Base-by-base conservation (phyloP, 108 stramenopile genomes). In the Cyclotella atomus region DNA sequence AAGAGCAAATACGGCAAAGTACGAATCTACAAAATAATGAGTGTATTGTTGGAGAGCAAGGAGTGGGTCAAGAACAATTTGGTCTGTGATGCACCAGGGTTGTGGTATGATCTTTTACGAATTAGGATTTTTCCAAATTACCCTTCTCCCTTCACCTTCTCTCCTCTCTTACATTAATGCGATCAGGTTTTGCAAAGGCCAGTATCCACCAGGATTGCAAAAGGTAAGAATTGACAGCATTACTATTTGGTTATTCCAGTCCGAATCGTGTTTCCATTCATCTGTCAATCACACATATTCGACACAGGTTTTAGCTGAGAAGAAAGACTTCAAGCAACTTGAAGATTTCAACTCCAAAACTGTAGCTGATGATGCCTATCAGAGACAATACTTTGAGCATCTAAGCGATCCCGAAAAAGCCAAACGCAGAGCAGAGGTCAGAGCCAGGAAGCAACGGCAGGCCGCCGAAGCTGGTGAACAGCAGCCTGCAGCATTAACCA, bases 1-100 rank as follows among this genome's bases (percentile, higher is more conserved):
- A 87, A 84, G 45, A 89, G 86, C 73, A 90, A 97, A 71, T 90
- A 98, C 84, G 97, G 98, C 33, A 97, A 97, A 72, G 97, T 97
- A 29, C 93, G 99, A 55, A 98, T 99, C 81, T 99, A 85, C 91
- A 91, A 92, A 84, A 84, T 99, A 16, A 43, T 90, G 81, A 90
- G 84, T 49, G 95, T 97, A 27, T 91, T 89, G 8, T 69, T 91
- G 70, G 93, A 95, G 72, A 88, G 87, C 60, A 96, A 96, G 80
- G 84, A 88, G 53, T 96, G 95, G 95, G 89, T 92, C 6, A 76
- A 78, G 12, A 73, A 95, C n/a, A 96, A 96, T 82, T 75, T 89
- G 3, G 50, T 69, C 8, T 97, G 97, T 76, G 95, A 97, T 76
- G 91, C 86, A 9, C 88, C 89, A 14, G 93, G 92, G 20, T 84